Base-by-base conservation (phyloP, 139 green algal genomes). In the Coelastrella sp. region DNA sequence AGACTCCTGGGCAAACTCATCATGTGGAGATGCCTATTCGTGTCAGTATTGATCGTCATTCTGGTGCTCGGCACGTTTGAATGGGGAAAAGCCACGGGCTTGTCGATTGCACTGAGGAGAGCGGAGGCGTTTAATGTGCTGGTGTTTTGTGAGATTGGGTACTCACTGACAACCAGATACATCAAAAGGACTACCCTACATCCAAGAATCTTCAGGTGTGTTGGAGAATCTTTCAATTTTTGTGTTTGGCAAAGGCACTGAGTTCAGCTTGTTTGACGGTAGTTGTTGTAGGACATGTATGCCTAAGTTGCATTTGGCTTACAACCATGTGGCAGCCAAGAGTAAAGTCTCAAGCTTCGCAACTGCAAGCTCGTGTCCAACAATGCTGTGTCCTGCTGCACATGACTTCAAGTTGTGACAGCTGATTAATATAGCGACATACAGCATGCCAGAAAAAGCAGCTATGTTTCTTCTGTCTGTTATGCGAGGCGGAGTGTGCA, bases 1-100 rank as follows among this genome's bases (percentile, higher is more conserved):
- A 60, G 88, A 23, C 88, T 91, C 57, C 68, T 91, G 4, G 88
- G 88, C 64, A 91, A 91, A 71, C 80, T 91, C 54, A 83, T 91
- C 80, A 82, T 91, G 16, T 90, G 87, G 88, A 71, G 88, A 65
- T 83, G 68, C 80, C 16, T 66, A 2, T 91, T 91, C 22, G 88
- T 91, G 7, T 88, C 80, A 4, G 58, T 65, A 1, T 23, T 91
- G 68, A 6, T 91, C 19, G 88, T 91, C 17, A 71, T 83, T 5
- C 19, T 83, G n/a, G 80, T 91, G 32, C 87, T 91, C 16, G 87
- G 87, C 64, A 59, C 86, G 76, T 91, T 74, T 61, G 78, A 58
- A 17, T 91, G 87, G 87, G 87, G 87, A 16, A 3, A 5, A 20
- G 77, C 61, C 3, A 57, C 32, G 0, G 87, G 87, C 17, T 32